phyloP scores from a whole-genome alignment of 495 filamentous ascomycete species.

The Penicillium bialowiezense region DNA sequence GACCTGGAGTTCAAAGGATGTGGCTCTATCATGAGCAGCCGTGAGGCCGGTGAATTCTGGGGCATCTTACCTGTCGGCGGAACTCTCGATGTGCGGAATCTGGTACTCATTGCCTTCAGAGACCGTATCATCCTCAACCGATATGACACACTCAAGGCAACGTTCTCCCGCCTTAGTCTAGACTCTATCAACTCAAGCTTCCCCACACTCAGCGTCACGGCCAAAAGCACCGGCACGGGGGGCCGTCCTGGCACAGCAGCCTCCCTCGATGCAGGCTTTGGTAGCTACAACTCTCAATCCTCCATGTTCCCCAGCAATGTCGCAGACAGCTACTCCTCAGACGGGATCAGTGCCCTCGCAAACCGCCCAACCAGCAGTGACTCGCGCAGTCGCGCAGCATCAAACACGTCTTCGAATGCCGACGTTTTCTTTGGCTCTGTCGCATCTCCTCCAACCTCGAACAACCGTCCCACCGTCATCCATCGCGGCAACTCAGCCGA shows the following conservation, averaged over 20 bases:
- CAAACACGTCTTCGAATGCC: slow-evolving; percentile 72
- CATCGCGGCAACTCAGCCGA: slow-evolving; percentile 46
- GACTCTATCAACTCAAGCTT: slow-evolving; percentile 69
- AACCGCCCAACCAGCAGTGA: slow-evolving; percentile 44
- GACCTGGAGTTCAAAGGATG: slow-evolving; percentile 90
- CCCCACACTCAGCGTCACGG: slow-evolving; percentile 43
- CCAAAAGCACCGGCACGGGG: slow-evolving; percentile 44
- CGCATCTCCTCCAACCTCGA: slow-evolving; percentile 40
- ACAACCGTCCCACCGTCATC: slow-evolving; percentile 40
- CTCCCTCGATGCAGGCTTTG: slow-evolving; percentile 65
- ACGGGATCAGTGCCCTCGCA: slow-evolving; percentile 41
- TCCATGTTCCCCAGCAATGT: slow-evolving; percentile 63
- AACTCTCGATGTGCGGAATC: slow-evolving; percentile 77
- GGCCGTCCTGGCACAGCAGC: slow-evolving; percentile 66
- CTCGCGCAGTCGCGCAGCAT: slow-evolving; percentile 70
- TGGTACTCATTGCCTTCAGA: slow-evolving; percentile 87
- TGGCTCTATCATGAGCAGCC: slow-evolving; percentile 69
- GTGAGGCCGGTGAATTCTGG: slow-evolving; percentile 88
- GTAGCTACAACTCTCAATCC: slow-evolving; percentile 72
- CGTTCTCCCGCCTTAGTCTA: slow-evolving; percentile 86
- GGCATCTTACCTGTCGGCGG: slow-evolving; percentile 52
- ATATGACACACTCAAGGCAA: slow-evolving; percentile 79
- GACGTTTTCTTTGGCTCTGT: slow-evolving; percentile 51
- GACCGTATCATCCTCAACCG: slow-evolving; percentile 83
- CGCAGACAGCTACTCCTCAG: slow-evolving; percentile 48